Evolutionary conservation across 768 basidiomycete genomes (phyloP), one percentile per base, ranked within the genome.

Genomic region (Tylopilus felleus): DNA sequence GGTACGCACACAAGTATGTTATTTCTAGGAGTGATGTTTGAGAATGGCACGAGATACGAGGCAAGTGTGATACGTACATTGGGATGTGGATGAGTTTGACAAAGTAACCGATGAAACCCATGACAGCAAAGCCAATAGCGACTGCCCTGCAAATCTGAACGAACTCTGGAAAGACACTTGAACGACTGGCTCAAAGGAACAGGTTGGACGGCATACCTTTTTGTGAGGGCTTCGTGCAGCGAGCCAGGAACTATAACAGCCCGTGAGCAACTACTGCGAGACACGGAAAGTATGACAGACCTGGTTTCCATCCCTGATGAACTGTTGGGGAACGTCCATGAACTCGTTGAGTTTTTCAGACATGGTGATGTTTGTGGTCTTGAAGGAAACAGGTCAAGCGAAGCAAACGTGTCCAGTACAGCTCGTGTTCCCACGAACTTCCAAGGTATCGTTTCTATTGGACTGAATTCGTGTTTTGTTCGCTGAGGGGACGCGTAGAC

Each of bases 21-120:
- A 77, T 96, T 97, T 82, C 93, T 96, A 65, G 14, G 52, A 51
- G 22, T 3, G 14, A 31, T 8, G 46, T 60, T 62, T 66, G 49
- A 62, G 57, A 52, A 46, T 9, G 8, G 51, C 42, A 42, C 13
- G 47, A 47, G n/a, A 21, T 17, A 44, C 16, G 29, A 29, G 40
- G 28, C 38, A 47, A 36, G 49, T 36, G 49, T 17, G 54, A 35
- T 28, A 84, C 94, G 76, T 62, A 96, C 94, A 97, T 96, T 64
- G 95, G 94, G 73, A 96, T 97, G 74, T 98, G 94, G 64, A 98
- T 94, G 60, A 98, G 85, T 74, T 98, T 98, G 61, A 97, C 95
- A 68, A 98, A 88, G 78, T 96, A 99, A 16, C 97, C 97, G 71
- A 99, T 94, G 80, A 98, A 96, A 16, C 97, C 97, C 95, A 98